Evolutionary conservation across 139 green algal genomes (phyloP), one percentile per base, ranked within the genome.

Genomic region (Tetraselmis striata): DNA sequence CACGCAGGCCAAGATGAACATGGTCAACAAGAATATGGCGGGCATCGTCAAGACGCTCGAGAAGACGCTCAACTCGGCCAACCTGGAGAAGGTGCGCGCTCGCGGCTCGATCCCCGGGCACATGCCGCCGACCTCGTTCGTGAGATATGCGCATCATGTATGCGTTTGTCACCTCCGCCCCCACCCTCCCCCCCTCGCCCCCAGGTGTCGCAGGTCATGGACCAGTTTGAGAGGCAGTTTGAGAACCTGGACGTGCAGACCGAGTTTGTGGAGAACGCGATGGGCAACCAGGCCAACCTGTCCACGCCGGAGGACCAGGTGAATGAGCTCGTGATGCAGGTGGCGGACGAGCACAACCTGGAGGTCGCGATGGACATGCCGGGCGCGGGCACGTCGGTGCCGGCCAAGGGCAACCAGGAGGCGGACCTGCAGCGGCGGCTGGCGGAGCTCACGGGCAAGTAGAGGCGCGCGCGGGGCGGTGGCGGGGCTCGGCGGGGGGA

Each of bases 191-290:
- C 59, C 2, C 29, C 2, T 45, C 30, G 5, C 23, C 28, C 59
- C 23, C 31, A 77, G 32, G 84, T 93, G 59, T 82, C 86, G 23
- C 25, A 90, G 77, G 98, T 91, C 28, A 99, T 99, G 96, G 92
- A 96, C 67, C 83, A 93, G 84, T 99, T 99, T 85, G 97, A 99
- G 88, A 88, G 87, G 83, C 94, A 98, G 88, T 98, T 98, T 88
- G 94, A 98, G 85, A 94, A 97, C 86, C 90, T 99, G 80, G 96
- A 99, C 84, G 92, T 99, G 81, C 93, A 97, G 86, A 94, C 91
- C 1, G 84, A 94, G 77, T 94, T 98, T 78, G 91, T 99, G 77
- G 92, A 98, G 75, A 84, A 92, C 59, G 92, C 96, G 1, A 99
- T 99, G 96, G 83, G 87, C 29, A 87, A 92, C 75, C 94, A 97